Conservation (phyloP, 164 flowering plant species). For the Liriodendron chinense region DNA sequence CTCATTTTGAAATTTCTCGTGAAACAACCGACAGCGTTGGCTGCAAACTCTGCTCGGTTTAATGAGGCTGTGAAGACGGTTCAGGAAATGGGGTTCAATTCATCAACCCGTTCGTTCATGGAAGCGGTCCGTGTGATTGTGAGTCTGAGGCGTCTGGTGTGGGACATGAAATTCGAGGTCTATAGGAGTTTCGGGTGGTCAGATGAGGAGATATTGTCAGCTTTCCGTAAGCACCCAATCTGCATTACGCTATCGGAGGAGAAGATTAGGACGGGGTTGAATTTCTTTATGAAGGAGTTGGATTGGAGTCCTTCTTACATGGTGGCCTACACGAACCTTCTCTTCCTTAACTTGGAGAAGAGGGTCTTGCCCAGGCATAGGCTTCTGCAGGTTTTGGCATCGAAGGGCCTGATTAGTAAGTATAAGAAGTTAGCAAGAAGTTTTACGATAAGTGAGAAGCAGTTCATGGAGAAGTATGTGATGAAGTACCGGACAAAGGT, state of each 20-base stretch:
- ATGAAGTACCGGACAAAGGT: background rate
- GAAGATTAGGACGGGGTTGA: background rate
- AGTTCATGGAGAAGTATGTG: conserved; percentile 1
- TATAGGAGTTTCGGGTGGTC: conserved; percentile 6
- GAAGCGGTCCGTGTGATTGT: background rate
- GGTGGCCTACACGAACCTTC: background rate
- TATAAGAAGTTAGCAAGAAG: background rate
- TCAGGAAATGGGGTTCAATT: background rate
- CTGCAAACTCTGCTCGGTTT: background rate
- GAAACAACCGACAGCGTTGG: background rate
- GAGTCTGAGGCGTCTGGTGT: background rate
- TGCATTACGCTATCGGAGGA: background rate
- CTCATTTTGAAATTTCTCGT: background rate
- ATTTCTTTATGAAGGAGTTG: background rate
- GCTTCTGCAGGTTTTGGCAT: background rate
- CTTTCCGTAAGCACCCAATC: background rate
- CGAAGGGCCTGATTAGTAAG: background rate
- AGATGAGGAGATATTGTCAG: background rate
- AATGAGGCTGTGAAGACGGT: background rate
- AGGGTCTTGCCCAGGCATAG: background rate
- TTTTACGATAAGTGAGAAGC: background rate
- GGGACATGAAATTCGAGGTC: background rate
- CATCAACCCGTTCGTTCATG: background rate
- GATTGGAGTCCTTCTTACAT: background rate
- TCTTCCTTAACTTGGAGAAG: background rate